Conservation (phyloP, 306 rosid genomes). For the Herpetospermum pedunculosum region DNA sequence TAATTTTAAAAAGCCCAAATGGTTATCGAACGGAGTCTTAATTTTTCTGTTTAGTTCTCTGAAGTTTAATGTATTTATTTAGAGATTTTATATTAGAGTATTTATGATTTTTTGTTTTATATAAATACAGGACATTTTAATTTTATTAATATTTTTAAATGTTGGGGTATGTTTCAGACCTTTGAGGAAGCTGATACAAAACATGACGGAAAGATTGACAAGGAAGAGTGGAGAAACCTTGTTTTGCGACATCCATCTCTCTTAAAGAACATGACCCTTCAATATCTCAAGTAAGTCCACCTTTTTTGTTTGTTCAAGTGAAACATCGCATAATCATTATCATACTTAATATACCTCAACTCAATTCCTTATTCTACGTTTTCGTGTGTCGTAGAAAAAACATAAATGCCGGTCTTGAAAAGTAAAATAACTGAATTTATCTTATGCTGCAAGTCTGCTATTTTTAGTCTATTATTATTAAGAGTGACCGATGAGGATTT, state of each 20-base stretch:
- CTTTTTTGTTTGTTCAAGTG: not conserved
- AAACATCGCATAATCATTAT: not conserved
- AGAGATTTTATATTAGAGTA: not conserved
- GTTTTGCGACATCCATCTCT: conserved; percentile 92
- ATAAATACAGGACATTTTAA: not conserved
- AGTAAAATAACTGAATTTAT: not conserved
- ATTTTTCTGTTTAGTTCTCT: not conserved
- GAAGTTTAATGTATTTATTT: not conserved
- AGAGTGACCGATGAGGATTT: not conserved
- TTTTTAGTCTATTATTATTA: not conserved
- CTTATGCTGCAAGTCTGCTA: not conserved
- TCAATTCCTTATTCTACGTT: not conserved
- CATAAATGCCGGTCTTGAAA: not conserved
- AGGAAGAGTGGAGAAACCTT: conserved; percentile 97
- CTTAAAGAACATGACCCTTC: conserved; percentile 94
- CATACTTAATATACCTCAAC: not conserved
- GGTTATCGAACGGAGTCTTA: too few species aligned
- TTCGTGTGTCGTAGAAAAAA: not conserved
- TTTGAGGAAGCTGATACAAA: conserved; percentile 99
- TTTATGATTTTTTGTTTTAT: not conserved
- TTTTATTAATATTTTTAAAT: not conserved
- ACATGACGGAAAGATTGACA: conserved; percentile 93
- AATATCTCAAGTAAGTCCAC: conserved; percentile 75
- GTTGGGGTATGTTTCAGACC: conserved; percentile 38
- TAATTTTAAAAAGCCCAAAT: too few species aligned